Evolutionary conservation across 192 early-diverging fungal species (phyloP).

Genomic region (Gonapodya prolifera): DNA sequence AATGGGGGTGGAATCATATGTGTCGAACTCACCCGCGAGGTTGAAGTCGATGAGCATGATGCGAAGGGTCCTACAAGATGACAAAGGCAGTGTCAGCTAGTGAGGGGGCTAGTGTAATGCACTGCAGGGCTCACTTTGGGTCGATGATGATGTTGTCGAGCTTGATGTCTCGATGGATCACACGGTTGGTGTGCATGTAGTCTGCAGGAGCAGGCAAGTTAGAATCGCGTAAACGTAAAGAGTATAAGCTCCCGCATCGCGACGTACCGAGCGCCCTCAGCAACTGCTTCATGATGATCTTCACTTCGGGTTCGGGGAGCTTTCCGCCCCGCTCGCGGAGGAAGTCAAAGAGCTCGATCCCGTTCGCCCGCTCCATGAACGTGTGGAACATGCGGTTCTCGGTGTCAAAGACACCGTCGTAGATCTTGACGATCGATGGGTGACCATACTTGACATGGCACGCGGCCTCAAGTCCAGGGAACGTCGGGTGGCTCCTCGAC

Average conservation of each 20-base stretch:
- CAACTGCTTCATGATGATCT: background rate
- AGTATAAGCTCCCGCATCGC: background rate
- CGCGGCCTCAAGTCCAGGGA: background rate
- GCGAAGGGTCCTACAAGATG: background rate
- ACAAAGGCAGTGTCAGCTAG: background rate
- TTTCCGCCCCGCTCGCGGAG: background rate
- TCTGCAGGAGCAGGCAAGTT: background rate
- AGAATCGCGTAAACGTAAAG: background rate
- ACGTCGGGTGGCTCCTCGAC: background rate
- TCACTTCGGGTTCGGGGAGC: background rate
- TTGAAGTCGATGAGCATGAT: background rate
- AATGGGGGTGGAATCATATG: no score
- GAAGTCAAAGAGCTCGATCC: slow-evolving; percentile 1
- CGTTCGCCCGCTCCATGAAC: background rate
- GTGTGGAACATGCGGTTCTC: background rate
- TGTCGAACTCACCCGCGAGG: background rate
- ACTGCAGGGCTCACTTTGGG: background rate
- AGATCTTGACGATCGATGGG: background rate
- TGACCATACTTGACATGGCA: background rate
- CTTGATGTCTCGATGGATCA: background rate
- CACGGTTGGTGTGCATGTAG: background rate
- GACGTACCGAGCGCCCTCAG: background rate
- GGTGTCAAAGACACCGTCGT: background rate
- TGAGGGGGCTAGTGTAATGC: no score
- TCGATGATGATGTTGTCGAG: background rate